These are phyloP conservation scores for Fusarium sterilihyphosum DNA, from an alignment of 2,329 filamentous ascomycete species.

Conservation along the genomic window DNA sequence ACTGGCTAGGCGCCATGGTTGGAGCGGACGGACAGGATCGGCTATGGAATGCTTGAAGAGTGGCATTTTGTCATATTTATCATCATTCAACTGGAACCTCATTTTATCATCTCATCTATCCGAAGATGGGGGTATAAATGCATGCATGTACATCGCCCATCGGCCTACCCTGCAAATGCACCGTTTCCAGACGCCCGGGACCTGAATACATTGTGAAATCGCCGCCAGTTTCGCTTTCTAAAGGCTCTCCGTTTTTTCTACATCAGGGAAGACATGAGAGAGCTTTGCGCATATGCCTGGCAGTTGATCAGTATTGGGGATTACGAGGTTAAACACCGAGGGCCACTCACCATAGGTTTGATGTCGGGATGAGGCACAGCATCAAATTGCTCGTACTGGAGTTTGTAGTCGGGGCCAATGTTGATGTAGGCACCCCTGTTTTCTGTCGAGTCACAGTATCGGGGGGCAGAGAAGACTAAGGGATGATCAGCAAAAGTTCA, in stretches of 20 bases:
- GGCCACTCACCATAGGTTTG: constrained; percentile 80
- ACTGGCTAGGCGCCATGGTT: constrained; percentile 71
- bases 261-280: constrained; percentile 81
- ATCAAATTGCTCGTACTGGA: constrained; percentile 92
- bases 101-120: constrained; percentile 31
- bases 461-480: constrained; percentile 92
- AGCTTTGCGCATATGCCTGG: constrained; percentile 85
- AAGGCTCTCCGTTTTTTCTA: constrained; percentile 49
- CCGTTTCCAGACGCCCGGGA: constrained; percentile 43
- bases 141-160: constrained; percentile 41
- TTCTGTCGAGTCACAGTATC: constrained; percentile 97
- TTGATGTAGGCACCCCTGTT: constrained; percentile 99
- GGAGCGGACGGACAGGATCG: constrained; percentile 56
- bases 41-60: constrained; percentile 58
- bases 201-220: constrained; percentile 29
- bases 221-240: constrained; percentile 30
- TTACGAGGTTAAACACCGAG: background rate
- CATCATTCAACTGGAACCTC: constrained; percentile 30
- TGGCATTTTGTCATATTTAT: constrained; percentile 24
- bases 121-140: constrained; percentile 43
- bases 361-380: constrained; percentile 96
- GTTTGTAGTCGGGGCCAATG: constrained; percentile 89
- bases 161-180: constrained; percentile 39
- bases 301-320: constrained; percentile 26
- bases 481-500: constrained; percentile 17